These are phyloP conservation scores for Pseudopithomyces maydicus DNA, from an alignment of 2,329 filamentous ascomycete species.

Conservation along the genomic window DNA sequence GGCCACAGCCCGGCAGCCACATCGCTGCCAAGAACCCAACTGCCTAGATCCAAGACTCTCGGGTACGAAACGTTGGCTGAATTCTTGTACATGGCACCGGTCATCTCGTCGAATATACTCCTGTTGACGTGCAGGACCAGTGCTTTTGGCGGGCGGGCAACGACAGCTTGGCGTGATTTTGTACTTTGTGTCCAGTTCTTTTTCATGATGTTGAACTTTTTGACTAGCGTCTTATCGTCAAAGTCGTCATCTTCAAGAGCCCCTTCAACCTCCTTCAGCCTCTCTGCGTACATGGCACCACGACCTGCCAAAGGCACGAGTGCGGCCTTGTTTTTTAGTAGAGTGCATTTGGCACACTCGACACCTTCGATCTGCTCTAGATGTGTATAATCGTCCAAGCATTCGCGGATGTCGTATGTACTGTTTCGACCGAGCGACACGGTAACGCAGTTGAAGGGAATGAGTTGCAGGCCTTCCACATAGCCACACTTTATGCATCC, in stretches of 20 bases:
- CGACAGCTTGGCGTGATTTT: constrained; percentile 87
- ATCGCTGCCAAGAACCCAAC: constrained; percentile 79
- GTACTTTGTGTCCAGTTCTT: constrained; percentile 75
- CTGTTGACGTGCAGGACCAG: constrained; percentile 89
- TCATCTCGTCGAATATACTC: constrained; percentile 85
- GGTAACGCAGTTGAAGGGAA: constrained; percentile 92
- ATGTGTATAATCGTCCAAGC: constrained; percentile 81
- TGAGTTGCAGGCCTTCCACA: constrained; percentile 86
- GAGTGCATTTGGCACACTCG: constrained; percentile 88
- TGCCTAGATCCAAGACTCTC: constrained; percentile 71
- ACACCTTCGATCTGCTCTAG: constrained; percentile 88
- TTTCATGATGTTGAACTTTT: constrained; percentile 54
- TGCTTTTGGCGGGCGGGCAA: constrained; percentile 80
- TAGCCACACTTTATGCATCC: constrained; percentile 85
- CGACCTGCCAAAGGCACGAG: constrained; percentile 35
- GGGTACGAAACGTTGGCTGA: constrained; percentile 80
- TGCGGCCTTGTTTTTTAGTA: constrained; percentile 61
- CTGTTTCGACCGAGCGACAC: constrained; percentile 71
- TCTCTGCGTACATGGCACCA: constrained; percentile 52
- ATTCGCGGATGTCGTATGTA: constrained; percentile 74
- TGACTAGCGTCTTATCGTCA: constrained; percentile 55
- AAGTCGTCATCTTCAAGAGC: constrained; percentile 83
- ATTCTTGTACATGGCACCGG: constrained; percentile 82
- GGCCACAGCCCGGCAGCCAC: constrained; percentile 68
- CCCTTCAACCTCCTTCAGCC: constrained; percentile 69